Base-by-base conservation (phyloP, 2,329 filamentous ascomycete species). In the Cladosporium colombiae region DNA sequence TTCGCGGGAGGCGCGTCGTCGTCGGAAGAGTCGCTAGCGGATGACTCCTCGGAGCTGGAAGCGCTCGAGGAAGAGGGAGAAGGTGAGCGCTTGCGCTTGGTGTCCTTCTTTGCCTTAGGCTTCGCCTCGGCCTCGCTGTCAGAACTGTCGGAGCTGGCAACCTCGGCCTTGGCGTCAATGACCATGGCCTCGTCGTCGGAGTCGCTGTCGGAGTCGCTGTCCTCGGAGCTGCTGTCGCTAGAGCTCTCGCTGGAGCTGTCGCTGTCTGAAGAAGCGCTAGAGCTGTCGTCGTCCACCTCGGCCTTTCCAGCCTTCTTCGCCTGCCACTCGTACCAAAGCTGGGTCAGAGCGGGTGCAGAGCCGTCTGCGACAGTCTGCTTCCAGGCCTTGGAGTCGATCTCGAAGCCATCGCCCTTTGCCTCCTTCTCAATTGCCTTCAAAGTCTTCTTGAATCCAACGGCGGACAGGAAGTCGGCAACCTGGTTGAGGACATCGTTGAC, bases 371-470 rank as follows among this genome's bases (percentile, higher is more conserved):
- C 64, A 13, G 70, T 68, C n/a, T 63, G 40, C 63, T 66, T 23
- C 69, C 63, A 65, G 27, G 40, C 40, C 40, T 50, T 68, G 13
- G 59, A 66, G 52, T 71, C 64, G n/a, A 75, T 66, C 10, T 68
- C 44, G 25, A 75, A 52, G 27, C 70, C 73, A n/a, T 74, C 70
- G 56, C 72, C 72, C 62, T 71, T 69, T 16, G 75, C 74, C 61
- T 78, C 75, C 40, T 74, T 74, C 35, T 71, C 57, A 21, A 78
- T 66, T 4, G 73, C 70, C 31, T 67, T 68, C 33, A 73, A 68
- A 3, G 74, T 74, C 67, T 76, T 74, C 27, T 68, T 68, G 68
- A 73, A 77, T 23, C 74, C 74, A 56, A 76, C 68, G 56, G 71
- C 69, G 37, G 72, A 68, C 56, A 78, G 67, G 66, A 76, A 75